A percentile compares a stretch with the other conserved stretches of the same genome.
Evolutionary conservation across 495 filamentous ascomycete species (phyloP).

Genomic region (Xylaria cubensis): DNA sequence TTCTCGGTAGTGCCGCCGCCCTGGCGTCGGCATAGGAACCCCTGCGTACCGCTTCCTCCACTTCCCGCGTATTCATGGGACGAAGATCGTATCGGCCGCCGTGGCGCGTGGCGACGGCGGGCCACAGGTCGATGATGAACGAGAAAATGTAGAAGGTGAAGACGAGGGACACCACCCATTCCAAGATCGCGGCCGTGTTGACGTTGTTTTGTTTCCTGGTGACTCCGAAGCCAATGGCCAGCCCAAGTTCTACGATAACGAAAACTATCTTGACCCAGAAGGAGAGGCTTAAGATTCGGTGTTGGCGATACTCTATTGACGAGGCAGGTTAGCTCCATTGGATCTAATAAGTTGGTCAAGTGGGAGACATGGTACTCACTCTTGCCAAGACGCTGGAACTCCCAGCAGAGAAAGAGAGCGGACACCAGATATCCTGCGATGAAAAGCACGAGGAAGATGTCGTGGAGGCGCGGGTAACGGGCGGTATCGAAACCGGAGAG

Average conservation of each 20-base stretch:
- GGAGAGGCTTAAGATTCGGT: slow-evolving; percentile 72
- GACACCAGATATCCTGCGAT: slow-evolving; percentile 82
- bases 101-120: slow-evolving; percentile 60
- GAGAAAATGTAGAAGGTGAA: slow-evolving; percentile 91
- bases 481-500: slow-evolving; percentile 85
- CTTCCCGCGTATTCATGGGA: slow-evolving; percentile 32
- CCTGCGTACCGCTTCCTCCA: slow-evolving; percentile 36
- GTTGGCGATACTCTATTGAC: slow-evolving; percentile 66
- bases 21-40: slow-evolving; percentile 18
- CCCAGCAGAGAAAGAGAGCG: slow-evolving; percentile 84
- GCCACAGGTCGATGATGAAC: slow-evolving; percentile 87
- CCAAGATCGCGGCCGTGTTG: slow-evolving; percentile 65
- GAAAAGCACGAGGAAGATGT: slow-evolving; percentile 82
- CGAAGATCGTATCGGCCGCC: slow-evolving; percentile 26
- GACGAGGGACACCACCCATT: slow-evolving; percentile 85
- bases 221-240: slow-evolving; percentile 71
- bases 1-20: slow-evolving; percentile 14
- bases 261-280: slow-evolving; percentile 86
- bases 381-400: slow-evolving; percentile 83
- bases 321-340: slow-evolving; percentile 2
- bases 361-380: slow-evolving; percentile 44
- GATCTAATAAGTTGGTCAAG: not conserved
- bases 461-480: slow-evolving; percentile 68
- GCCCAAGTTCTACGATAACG: slow-evolving; percentile 75
- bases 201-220: slow-evolving; percentile 48